Evolutionary conservation across 2,329 filamentous ascomycete genomes (phyloP), one percentile per base, ranked within the genome.

Genomic region (Alternaria arbusti): DNA sequence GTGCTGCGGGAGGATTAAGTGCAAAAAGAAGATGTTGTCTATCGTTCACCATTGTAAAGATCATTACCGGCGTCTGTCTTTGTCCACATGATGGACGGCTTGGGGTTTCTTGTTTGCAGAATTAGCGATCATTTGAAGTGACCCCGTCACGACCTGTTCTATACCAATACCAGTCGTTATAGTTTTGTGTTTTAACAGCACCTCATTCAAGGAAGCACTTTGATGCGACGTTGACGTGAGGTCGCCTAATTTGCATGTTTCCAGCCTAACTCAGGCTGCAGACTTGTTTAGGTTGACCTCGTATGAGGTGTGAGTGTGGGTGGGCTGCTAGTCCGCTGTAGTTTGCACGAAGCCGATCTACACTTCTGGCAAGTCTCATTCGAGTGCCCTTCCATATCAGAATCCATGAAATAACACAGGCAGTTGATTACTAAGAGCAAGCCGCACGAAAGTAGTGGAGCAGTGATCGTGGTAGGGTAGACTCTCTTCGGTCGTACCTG

Each of bases 111-210:
- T 51, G 15, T 32, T 17, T 36, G 28, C 15, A n/a, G 20, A 36
- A 4, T 51, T 51, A 51, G 49, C 49, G 17, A 51, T 12, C n/a
- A 32, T 51, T 23, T 20, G 32, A 44, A 22, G 17, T 28, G 28
- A 7, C 20, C 6, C 49, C 10, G 28, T 51, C 28, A 51, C 28
- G 23, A 23, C 30, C 28, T 23, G 49, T 51, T 51, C 7, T 23
- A 36, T 36, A 36, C 28, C 49, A 36, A 51, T 32, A 3, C 10
- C 49, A 36, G 49, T 51, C 49, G 13, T 51, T 51, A 51, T 51
- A 32, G 28, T 8, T 28, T 23, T 36, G n/a, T 40, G 36, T 40
- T 11, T 40, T 17, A 40, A 40, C 9, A 40, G 36, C n/a, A 17
- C 9, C 5, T 17, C n/a, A 11, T 17, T 3, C n/a, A 17, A 11